Percentiles rank a stretch among this genome's conserved stretches.
Conservation (phyloP, 1,139 yeast species). For the Yamadazyma aaseri region DNA sequence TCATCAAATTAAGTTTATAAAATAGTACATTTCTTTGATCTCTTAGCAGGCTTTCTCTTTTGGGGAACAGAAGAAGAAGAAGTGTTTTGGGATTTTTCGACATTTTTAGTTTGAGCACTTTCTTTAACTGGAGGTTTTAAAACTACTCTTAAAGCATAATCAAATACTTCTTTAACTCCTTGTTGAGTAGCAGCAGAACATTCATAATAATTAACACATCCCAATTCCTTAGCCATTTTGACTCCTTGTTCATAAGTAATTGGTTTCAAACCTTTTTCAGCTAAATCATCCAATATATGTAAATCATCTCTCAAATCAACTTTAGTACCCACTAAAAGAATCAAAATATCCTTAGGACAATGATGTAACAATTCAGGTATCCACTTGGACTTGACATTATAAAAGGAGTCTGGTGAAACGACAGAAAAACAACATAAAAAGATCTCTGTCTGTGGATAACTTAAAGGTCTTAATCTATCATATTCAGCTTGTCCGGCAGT, state of each 20-base stretch:
- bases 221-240: constrained; percentile 85
- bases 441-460: constrained; percentile 96
- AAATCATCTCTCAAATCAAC: constrained; percentile 93
- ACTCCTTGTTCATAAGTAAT: constrained; percentile 88
- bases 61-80: constrained; percentile 6
- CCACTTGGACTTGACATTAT: constrained; percentile 97
- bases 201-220: constrained; percentile 95
- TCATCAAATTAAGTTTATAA: constrained; percentile 28
- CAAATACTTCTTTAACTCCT: constrained; percentile 93
- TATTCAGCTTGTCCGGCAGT: constrained; percentile 99
- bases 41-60: constrained; percentile 37
- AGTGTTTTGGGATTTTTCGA: constrained; percentile 4
- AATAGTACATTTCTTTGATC: constrained; percentile 49
- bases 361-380: constrained; percentile 97
- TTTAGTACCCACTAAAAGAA: constrained; percentile 94
- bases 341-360: constrained; percentile 90
- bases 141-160: constrained; percentile 96
- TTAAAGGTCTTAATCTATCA: constrained; percentile 92
- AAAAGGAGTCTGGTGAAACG: constrained; percentile 96
- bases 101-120: constrained; percentile 5
- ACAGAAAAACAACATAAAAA: constrained; percentile 93
- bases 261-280: constrained; percentile 86
- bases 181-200: constrained; percentile 97
- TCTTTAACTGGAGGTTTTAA: constrained; percentile 77
- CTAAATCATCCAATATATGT: constrained; percentile 81